These are phyloP conservation scores for Leccinum broughii DNA, from an alignment of 768 basidiomycete genomes.

Conservation along the genomic window DNA sequence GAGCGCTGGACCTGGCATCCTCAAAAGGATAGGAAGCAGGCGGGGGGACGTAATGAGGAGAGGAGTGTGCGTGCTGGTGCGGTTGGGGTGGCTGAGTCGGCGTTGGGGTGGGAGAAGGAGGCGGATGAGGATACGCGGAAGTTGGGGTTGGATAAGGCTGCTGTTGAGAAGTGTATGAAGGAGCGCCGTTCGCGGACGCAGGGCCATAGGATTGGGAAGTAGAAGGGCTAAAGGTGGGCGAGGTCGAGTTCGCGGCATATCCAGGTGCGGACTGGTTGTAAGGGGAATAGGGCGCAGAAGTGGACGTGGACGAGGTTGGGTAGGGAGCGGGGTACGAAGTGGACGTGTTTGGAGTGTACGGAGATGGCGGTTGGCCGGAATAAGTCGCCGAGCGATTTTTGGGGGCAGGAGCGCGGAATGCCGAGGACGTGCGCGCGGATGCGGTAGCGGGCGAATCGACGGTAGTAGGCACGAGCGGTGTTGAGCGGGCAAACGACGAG, in stretches of 20 bases:
- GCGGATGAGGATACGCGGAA: slow-evolving; percentile 29
- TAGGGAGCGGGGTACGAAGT: slow-evolving; percentile 17
- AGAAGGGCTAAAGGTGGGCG: slow-evolving; percentile 25
- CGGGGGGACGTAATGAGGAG: slow-evolving; percentile 26
- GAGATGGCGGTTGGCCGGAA: slow-evolving; percentile 16
- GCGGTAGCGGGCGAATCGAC: slow-evolving; percentile 20
- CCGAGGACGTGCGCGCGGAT: slow-evolving; percentile 9
- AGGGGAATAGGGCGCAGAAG: slow-evolving; percentile 19
- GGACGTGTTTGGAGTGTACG: slow-evolving; percentile 23
- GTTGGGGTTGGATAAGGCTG: slow-evolving; percentile 27
- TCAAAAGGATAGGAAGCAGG: slow-evolving; percentile 26
- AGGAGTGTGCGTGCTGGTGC: slow-evolving; percentile 20
- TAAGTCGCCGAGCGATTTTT: slow-evolving; percentile 23
- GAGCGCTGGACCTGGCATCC: slow-evolving; percentile 15
- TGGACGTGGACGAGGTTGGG: slow-evolving; percentile 19
- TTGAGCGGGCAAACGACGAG: slow-evolving; percentile 28
- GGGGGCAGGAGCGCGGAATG: slow-evolving; percentile 17
- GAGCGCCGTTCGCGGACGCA: slow-evolving; percentile 10
- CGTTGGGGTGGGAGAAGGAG: slow-evolving; percentile 33
- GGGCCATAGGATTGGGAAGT: slow-evolving; percentile 22
- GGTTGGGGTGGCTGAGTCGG: slow-evolving; percentile 28
- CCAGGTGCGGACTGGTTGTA: slow-evolving; percentile 21
- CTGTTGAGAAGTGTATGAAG: slow-evolving; percentile 18
- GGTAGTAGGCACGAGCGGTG: slow-evolving; percentile 31
- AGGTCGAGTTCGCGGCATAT: slow-evolving; percentile 24